Evolutionary conservation across 2,329 filamentous ascomycete genomes (phyloP).

Genomic region (Fusarium tricinctum): DNA sequence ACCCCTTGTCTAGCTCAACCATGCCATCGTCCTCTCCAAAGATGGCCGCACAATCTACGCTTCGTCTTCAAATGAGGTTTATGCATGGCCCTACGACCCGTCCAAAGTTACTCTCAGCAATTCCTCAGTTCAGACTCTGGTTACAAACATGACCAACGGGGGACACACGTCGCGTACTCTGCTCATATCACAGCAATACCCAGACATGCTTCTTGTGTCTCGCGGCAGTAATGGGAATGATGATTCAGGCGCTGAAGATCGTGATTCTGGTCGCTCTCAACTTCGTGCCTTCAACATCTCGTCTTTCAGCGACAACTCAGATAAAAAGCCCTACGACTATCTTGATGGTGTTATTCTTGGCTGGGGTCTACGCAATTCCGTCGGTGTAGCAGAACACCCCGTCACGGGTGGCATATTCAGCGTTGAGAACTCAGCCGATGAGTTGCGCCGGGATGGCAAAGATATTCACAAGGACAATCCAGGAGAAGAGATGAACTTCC

Average conservation of each 20-base stretch:
- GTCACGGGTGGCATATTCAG: constrained; percentile 66
- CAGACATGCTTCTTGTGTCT: constrained; percentile 73
- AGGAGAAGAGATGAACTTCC: constrained; percentile 80
- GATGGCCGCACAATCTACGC: constrained; percentile 69
- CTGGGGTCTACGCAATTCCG: constrained; percentile 81
- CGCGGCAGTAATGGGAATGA: constrained; percentile 75
- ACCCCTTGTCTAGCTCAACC: constrained; percentile 62
- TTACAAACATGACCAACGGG: constrained; percentile 72
- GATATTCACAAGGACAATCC: constrained; percentile 78
- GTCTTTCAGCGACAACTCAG: constrained; percentile 40
- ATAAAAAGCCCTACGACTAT: constrained; percentile 59
- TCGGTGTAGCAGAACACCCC: constrained; percentile 76
- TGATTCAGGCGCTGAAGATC: constrained; percentile 66
- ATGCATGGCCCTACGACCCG: constrained; percentile 75
- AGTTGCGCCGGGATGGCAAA: constrained; percentile 68
- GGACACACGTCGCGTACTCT: constrained; percentile 78
- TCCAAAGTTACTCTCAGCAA: constrained; percentile 59
- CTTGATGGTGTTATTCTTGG: constrained; percentile 65
- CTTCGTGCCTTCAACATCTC: constrained; percentile 70
- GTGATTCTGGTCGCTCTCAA: constrained; percentile 72
- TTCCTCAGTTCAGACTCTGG: constrained; percentile 62
- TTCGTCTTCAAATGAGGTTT: constrained; percentile 71
- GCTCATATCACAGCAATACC: constrained; percentile 68
- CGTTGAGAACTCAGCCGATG: constrained; percentile 80
- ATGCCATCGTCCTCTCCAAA: constrained; percentile 67